Conservation (phyloP, 176 grass and related monocot genomes). For the Bothriochloa decipiens region DNA sequence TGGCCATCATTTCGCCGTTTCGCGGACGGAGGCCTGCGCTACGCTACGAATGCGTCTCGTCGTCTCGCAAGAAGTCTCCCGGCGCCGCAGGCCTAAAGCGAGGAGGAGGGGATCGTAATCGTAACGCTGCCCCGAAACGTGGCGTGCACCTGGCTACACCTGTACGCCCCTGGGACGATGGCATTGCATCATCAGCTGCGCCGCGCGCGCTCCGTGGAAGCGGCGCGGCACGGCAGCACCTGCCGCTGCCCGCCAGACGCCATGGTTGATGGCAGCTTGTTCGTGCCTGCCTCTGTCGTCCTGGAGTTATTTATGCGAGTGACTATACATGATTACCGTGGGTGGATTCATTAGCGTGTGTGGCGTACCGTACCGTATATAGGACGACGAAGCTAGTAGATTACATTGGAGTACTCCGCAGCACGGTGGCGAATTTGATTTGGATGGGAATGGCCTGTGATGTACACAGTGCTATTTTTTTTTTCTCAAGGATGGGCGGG, state of each 20-base stretch:
- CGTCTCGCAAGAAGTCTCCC: neutral
- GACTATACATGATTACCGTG: neutral
- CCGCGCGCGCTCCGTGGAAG: neutral
- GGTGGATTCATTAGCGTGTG: neutral
- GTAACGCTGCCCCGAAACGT: constrained; percentile 8
- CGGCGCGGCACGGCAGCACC: neutral
- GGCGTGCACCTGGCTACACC: neutral
- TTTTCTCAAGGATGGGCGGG: neutral
- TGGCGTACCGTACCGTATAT: neutral
- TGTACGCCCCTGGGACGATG: neutral
- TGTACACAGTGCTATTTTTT: neutral
- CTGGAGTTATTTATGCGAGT: neutral
- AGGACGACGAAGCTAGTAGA: neutral
- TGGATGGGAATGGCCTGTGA: neutral
- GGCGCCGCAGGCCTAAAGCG: neutral
- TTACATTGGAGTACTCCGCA: too few relatives aligned
- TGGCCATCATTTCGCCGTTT: neutral
- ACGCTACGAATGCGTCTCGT: too few relatives aligned
- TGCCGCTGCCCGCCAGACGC: neutral
- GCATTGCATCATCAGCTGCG: neutral
- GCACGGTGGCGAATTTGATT: neutral
- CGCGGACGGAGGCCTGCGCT: too few relatives aligned
- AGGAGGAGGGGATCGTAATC: neutral
- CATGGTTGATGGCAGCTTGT: neutral
- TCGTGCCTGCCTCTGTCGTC: too few relatives aligned